Conservation (phyloP, 2,329 filamentous ascomycete species). For the Leptodontidium sp. region DNA sequence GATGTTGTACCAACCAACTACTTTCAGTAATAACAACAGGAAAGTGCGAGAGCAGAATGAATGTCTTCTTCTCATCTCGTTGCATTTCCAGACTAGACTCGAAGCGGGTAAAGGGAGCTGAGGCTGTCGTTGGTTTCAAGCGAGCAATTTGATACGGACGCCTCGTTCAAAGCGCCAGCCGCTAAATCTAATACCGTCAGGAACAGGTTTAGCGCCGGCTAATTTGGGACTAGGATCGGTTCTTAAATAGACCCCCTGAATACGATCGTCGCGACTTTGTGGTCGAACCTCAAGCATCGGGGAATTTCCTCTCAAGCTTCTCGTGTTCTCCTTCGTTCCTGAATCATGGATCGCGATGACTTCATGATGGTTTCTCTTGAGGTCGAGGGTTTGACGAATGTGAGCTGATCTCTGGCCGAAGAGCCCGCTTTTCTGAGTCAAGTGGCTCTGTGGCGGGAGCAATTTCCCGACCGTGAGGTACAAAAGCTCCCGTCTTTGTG, state of each 20-base stretch:
- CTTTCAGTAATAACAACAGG: background rate
- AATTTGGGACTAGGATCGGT: background rate
- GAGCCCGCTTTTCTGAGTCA: conserved; percentile 1
- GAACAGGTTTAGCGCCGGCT: conserved; percentile 15
- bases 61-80: background rate
- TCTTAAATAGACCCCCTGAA: conserved; percentile 17
- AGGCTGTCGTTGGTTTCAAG: conserved; percentile 16
- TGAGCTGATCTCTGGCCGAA: background rate
- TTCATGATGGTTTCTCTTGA: background rate
- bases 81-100: background rate
- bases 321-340: background rate
- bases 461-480: conserved; percentile 1
- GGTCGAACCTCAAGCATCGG: background rate
- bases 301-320: background rate
- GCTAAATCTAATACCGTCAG: conserved; percentile 4
- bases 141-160: conserved; percentile 18
- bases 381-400: background rate
- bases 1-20: background rate
- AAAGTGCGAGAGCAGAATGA: background rate
- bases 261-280: background rate
- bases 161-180: conserved; percentile 16
- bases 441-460: background rate
- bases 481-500: conserved; percentile 5
- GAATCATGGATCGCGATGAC: background rate
- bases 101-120: conserved; percentile 13